Base-by-base conservation (phyloP, 768 basidiomycete genomes). In the Cystobasidium onofrii region DNA sequence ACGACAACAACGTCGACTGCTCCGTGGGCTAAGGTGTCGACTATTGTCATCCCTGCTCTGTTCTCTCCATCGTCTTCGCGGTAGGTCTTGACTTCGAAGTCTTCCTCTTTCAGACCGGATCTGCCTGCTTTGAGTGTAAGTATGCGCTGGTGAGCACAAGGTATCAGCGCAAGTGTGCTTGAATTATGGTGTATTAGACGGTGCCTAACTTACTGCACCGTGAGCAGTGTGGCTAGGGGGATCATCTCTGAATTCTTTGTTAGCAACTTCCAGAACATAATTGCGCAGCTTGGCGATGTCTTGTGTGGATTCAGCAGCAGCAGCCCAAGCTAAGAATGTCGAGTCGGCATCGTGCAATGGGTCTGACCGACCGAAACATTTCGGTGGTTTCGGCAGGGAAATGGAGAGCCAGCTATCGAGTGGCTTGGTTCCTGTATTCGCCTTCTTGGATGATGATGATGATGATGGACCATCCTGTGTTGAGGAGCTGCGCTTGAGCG, bases 201-300 rank as follows among this genome's bases (percentile, higher is more conserved):
- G 29, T 55, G 54, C 54, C n/a, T n/a, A 9, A n/a, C 57, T 60
- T 60, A 60, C 57, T 7, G 69, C 69, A 10, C 55, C 54, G 61
- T 71, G 69, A 12, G 69, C 54, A 25, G 55, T 50, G 44, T 67
- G 65, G 18, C 44, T 50, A 20, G 65, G 41, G 3, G 69, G 55
- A 27, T 71, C 66, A 31, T 69, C 69, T 18, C 69, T 46, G 25
- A 36, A 29, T 33, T 60, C 54, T 4, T 15, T 27, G n/a, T 57
- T 60, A 20, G 29, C 69, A 25, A 57, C 54, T 34, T 71, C 54
- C 12, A 60, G 33, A 13, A 71, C 69, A 39, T 71, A 71, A 12
- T 71, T 55, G 9, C 69, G 52, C 29, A 71, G 69, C 29, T 60
- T 55, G 33, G 52, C 31, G 18, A 60, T 60, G n/a, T 71, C 54